Evolutionary conservation across 352 stramenopile genomes (phyloP).

Genomic region (Phytopythium sindhum): DNA sequence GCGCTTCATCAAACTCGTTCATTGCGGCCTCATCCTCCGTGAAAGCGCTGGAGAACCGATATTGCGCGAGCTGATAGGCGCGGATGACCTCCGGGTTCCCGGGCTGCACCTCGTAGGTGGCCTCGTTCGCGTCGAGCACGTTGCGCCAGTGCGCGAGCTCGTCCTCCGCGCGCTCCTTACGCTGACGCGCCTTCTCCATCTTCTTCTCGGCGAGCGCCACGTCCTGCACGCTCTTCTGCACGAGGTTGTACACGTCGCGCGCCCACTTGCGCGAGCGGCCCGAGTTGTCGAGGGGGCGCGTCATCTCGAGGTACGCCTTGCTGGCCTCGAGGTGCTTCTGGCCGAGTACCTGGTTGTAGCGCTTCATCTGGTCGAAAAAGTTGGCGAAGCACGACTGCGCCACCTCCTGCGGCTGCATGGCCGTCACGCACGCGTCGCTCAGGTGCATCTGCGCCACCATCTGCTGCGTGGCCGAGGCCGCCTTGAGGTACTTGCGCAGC

Average conservation of each 20-base stretch:
- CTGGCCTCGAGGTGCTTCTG: slow-evolving; percentile 73
- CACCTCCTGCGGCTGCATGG: slow-evolving; percentile 80
- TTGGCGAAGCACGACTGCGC: slow-evolving; percentile 74
- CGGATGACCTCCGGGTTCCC: slow-evolving; percentile 73
- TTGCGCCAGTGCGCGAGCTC: slow-evolving; percentile 74
- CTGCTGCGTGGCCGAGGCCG: slow-evolving; percentile 68
- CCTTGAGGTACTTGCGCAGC: slow-evolving; percentile 81
- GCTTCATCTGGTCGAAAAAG: slow-evolving; percentile 75
- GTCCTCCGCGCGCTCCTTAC: slow-evolving; percentile 60
- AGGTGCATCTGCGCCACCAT: slow-evolving; percentile 80
- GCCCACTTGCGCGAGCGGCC: slow-evolving; percentile 73
- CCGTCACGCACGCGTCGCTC: slow-evolving; percentile 66
- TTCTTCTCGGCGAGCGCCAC: slow-evolving; percentile 67
- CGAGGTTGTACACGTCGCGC: slow-evolving; percentile 71
- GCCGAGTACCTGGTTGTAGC: slow-evolving; percentile 77
- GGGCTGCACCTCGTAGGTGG: slow-evolving; percentile 75
- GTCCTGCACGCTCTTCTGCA: slow-evolving; percentile 76
- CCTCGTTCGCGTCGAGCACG: slow-evolving; percentile 76
- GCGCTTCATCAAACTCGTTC: slow-evolving; percentile 60
- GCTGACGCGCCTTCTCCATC: slow-evolving; percentile 68
- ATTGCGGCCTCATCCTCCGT: slow-evolving; percentile 56
- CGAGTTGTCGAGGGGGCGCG: slow-evolving; percentile 69
- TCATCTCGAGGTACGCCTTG: slow-evolving; percentile 78
- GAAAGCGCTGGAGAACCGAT: slow-evolving; percentile 61
- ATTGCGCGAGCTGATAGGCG: slow-evolving; percentile 60